Conservation (phyloP, 495 filamentous ascomycete genomes). For the Aspergillus incahuasiensis region DNA sequence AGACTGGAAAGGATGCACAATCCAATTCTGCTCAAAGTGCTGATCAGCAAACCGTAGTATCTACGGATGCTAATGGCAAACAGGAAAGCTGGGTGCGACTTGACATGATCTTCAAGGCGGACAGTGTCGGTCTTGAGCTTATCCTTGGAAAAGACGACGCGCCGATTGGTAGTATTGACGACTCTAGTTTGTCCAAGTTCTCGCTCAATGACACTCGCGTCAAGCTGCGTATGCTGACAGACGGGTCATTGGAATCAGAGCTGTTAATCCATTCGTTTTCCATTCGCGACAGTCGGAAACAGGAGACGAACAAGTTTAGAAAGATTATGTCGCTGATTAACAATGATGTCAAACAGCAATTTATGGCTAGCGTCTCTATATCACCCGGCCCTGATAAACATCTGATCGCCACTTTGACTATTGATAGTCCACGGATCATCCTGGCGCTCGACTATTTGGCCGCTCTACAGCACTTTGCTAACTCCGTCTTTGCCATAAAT, state of each 20-base stretch:
- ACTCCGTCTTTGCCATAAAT: conserved; percentile 60
- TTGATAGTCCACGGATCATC: conserved; percentile 92
- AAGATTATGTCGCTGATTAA: conserved; percentile 98
- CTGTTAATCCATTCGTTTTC: conserved; percentile 92
- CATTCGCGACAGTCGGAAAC: conserved; percentile 80
- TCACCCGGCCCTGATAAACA: conserved; percentile 79
- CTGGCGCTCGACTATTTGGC: conserved; percentile 94
- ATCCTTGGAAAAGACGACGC: conserved; percentile 68
- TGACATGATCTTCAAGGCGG: conserved; percentile 86
- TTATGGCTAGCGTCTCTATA: conserved; percentile 95
- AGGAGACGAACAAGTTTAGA: conserved; percentile 89
- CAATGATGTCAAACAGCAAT: conserved; percentile 85
- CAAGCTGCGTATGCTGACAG: conserved; percentile 91
- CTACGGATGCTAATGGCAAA: conserved; percentile 59
- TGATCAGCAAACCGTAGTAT: conserved; percentile 30
- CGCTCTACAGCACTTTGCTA: conserved; percentile 77
- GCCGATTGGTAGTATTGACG: conserved; percentile 72
- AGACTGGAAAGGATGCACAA: conserved; percentile 40
- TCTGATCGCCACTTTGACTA: conserved; percentile 85
- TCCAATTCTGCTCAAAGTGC: conserved; percentile 44
- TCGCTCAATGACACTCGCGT: conserved; percentile 86
- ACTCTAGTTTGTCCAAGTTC: conserved; percentile 85
- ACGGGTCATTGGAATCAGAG: conserved; percentile 89
- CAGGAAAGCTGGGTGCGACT: conserved; percentile 84
- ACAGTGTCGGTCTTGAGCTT: conserved; percentile 81